Conservation (phyloP, 2,329 filamentous ascomycete genomes). For the Pseudocercospora vitis region DNA sequence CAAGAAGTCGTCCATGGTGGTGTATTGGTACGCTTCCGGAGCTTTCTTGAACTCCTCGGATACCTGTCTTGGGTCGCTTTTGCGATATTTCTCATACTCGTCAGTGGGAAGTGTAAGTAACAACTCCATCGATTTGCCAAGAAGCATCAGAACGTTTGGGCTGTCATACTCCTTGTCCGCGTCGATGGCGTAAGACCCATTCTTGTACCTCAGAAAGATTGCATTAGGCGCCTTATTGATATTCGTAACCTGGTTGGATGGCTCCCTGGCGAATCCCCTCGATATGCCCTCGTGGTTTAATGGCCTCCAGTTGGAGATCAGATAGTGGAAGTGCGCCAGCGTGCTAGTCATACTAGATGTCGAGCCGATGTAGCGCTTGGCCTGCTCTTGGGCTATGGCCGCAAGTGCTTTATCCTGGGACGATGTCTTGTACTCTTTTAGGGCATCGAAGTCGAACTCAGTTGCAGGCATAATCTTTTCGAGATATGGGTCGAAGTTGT, state of each 20-base stretch:
- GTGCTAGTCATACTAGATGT: slow-evolving; percentile 94
- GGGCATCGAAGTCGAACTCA: slow-evolving; percentile 86
- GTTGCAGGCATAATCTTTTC: slow-evolving; percentile 87
- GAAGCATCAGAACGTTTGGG: slow-evolving; percentile 82
- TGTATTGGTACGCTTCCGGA: slow-evolving; percentile 83
- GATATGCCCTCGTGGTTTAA: slow-evolving; percentile 69
- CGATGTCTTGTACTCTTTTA: slow-evolving; percentile 87
- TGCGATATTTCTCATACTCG: slow-evolving; percentile 82
- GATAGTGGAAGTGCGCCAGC: slow-evolving; percentile 86
- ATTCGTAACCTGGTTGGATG: slow-evolving; percentile 68
- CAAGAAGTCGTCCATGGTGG: slow-evolving; percentile 79
- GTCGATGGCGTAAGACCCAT: slow-evolving; percentile 91
- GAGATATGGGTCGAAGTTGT: slow-evolving; percentile 95
- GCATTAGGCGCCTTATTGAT: slow-evolving; percentile 73
- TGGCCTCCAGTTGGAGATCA: slow-evolving; percentile 79
- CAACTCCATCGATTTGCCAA: slow-evolving; percentile 97
- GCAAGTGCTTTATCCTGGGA: slow-evolving; percentile 76
- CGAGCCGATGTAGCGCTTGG: slow-evolving; percentile 85
- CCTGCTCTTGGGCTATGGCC: slow-evolving; percentile 63
- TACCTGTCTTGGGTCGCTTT: slow-evolving; percentile 65
- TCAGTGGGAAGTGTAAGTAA: slow-evolving; percentile 78
- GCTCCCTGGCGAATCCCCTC: slow-evolving; percentile 56
- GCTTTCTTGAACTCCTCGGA: slow-evolving; percentile 69
- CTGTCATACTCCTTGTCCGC: slow-evolving; percentile 89
- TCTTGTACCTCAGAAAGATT: slow-evolving; percentile 76